phyloP scores from a whole-genome alignment of 306 rosid genomes.

The Trifolium subterraneum region DNA sequence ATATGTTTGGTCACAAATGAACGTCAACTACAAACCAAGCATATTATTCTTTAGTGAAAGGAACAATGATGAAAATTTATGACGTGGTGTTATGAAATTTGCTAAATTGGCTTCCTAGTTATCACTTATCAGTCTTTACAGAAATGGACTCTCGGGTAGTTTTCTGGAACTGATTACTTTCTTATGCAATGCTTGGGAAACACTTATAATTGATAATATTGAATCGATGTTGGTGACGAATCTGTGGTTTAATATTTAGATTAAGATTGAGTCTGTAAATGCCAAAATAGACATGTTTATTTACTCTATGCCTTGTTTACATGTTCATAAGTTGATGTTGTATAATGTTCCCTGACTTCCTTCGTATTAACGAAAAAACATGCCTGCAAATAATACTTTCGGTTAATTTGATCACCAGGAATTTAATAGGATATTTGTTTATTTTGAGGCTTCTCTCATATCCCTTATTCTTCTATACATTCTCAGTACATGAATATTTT shows the following conservation, averaged over 20 bases:
- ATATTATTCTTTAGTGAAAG: slow-evolving; percentile 1
- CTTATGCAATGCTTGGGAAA: neutral
- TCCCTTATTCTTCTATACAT: slow-evolving; percentile 21
- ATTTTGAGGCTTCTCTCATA: neutral
- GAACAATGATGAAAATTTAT: neutral
- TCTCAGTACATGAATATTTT: neutral
- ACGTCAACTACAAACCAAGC: neutral
- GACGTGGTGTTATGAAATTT: slow-evolving; percentile 16
- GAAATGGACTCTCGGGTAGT: slow-evolving; percentile 4
- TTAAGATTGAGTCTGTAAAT: slow-evolving; percentile 15
- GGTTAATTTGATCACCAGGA: slow-evolving; percentile 2
- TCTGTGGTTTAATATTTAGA: slow-evolving; percentile 12
- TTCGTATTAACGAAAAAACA: neutral
- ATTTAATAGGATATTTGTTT: slow-evolving; percentile 4
- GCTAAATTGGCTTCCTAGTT: neutral
- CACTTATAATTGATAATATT: neutral
- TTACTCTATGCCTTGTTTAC: neutral
- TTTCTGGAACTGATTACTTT: slow-evolving; percentile 2
- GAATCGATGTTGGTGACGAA: slow-evolving; percentile 10
- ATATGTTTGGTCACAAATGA: neutral
- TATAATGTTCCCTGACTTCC: slow-evolving; percentile 10
- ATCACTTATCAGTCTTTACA: neutral
- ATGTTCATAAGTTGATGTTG: slow-evolving; percentile 15
- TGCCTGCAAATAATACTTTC: slow-evolving; percentile 4
- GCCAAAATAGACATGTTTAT: slow-evolving; percentile 7